These are phyloP conservation scores for Avena sativa DNA, from an alignment of 176 grass and related monocot species.

Conservation along the genomic window DNA sequence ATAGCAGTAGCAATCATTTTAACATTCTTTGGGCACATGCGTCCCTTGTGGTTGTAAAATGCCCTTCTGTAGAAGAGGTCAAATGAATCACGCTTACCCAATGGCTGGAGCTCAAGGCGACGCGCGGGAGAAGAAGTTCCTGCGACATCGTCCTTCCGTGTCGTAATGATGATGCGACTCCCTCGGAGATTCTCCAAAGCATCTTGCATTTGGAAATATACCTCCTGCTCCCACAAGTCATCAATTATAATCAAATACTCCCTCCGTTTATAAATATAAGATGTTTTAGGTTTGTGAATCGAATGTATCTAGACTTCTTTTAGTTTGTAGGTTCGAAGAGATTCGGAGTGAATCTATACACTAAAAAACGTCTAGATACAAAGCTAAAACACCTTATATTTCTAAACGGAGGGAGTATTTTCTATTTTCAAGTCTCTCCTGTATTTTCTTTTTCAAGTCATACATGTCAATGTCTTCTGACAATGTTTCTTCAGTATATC, in stretches of 20 bases:
- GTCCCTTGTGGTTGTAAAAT: no score
- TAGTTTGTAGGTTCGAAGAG: no score
- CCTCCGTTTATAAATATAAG: no score
- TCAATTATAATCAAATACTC: constrained; percentile 27
- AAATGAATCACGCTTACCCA: background rate
- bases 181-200: constrained; percentile 31
- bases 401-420: constrained; percentile 27
- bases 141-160: constrained; percentile 29
- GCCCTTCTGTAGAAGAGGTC: no score
- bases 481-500: background rate
- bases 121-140: constrained; percentile 17
- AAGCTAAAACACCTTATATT: no score
- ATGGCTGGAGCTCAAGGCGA: constrained; percentile 31
- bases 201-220: constrained; percentile 45
- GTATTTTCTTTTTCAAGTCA: background rate
- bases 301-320: no score
- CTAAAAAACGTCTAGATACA: no score
- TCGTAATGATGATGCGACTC: constrained; percentile 32
- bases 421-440: background rate
- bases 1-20: no score
- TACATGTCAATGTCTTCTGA: background rate
- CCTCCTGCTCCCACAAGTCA: constrained; percentile 39
- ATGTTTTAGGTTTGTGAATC: no score
- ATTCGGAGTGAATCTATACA: no score
- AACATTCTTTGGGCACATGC: no score